Evolutionary conservation across 2,329 filamentous ascomycete species (phyloP).

Genomic region (Monilinia laxa): DNA sequence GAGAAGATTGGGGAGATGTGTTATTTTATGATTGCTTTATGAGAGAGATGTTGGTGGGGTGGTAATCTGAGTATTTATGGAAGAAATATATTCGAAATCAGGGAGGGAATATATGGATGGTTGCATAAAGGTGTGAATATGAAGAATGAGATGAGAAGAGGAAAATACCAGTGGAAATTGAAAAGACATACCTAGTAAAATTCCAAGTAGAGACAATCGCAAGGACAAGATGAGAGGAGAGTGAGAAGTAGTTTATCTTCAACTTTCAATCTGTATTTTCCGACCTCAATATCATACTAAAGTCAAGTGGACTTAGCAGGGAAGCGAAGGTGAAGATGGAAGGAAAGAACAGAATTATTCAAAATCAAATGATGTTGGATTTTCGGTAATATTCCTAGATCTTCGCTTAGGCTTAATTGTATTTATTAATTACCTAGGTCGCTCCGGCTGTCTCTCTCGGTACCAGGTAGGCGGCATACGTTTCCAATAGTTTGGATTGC

Average conservation of each 20-base stretch:
- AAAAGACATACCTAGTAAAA: neutral
- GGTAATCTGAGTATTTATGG: conserved; percentile 13
- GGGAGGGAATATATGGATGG: neutral
- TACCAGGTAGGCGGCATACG: too few species aligned
- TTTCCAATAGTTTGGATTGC: too few species aligned
- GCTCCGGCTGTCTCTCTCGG: too few species aligned
- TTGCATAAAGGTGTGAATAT: neutral
- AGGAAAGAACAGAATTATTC: too few species aligned
- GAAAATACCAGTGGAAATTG: neutral
- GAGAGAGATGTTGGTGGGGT: neutral
- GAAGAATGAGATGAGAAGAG: neutral
- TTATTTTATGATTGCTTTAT: conserved; percentile 20
- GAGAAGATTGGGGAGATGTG: conserved; percentile 19
- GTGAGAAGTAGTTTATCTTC: neutral
- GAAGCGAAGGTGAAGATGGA: too few species aligned
- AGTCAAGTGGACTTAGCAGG: too few species aligned
- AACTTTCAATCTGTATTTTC: neutral
- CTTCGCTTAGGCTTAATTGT: too few species aligned
- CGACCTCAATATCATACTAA: too few species aligned
- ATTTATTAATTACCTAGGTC: too few species aligned
- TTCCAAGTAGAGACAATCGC: neutral
- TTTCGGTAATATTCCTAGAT: too few species aligned
- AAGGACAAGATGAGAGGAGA: neutral
- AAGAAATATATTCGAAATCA: neutral
- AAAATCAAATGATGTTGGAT: too few species aligned